A percentile compares a stretch with the other conserved stretches of the same genome.
Evolutionary conservation across 768 basidiomycete genomes (phyloP).

Genomic region (Hericium alpestre): DNA sequence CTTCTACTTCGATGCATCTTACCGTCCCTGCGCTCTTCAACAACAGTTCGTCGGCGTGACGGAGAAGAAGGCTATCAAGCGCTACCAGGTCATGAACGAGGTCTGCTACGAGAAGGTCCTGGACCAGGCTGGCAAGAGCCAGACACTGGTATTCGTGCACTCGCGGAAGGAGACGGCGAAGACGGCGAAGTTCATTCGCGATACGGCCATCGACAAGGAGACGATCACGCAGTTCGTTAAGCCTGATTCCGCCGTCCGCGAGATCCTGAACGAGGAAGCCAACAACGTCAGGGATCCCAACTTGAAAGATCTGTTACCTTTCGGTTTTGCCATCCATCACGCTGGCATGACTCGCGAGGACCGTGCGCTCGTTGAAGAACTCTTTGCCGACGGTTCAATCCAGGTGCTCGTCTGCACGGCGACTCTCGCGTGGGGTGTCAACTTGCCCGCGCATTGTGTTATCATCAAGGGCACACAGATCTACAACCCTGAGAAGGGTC

Average conservation of each 20-base stretch:
- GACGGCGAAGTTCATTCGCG: conserved; percentile 88
- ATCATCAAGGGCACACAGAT: conserved; percentile 99
- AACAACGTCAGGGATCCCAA: conserved; percentile 74
- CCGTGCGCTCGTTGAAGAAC: conserved; percentile 83
- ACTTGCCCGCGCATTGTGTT: conserved; percentile 92
- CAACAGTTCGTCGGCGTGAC: conserved; percentile 97
- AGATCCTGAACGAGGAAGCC: conserved; percentile 80
- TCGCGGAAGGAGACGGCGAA: conserved; percentile 98
- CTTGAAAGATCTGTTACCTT: conserved; percentile 82
- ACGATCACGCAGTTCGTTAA: conserved; percentile 94
- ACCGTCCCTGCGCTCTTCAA: conserved; percentile 88
- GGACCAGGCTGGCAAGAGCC: conserved; percentile 83
- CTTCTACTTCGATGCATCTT: conserved; percentile 94
- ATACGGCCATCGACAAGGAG: conserved; percentile 93
- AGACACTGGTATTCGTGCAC: conserved; percentile 94
- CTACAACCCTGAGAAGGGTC: conserved; percentile 97
- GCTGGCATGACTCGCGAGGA: conserved; percentile 93
- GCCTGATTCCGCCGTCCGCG: conserved; percentile 83
- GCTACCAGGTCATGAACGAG: conserved; percentile 96
- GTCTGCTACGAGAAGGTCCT: conserved; percentile 98
- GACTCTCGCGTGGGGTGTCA: conserved; percentile 99
- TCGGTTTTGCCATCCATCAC: conserved; percentile 96
- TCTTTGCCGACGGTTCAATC: conserved; percentile 85
- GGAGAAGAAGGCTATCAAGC: conserved; percentile 98
- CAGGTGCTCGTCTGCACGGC: conserved; percentile 96